Evolutionary conservation across 176 grass and related monocot genomes (phyloP), one percentile per base, ranked within the genome.

Genomic region (Oryza punctata): DNA sequence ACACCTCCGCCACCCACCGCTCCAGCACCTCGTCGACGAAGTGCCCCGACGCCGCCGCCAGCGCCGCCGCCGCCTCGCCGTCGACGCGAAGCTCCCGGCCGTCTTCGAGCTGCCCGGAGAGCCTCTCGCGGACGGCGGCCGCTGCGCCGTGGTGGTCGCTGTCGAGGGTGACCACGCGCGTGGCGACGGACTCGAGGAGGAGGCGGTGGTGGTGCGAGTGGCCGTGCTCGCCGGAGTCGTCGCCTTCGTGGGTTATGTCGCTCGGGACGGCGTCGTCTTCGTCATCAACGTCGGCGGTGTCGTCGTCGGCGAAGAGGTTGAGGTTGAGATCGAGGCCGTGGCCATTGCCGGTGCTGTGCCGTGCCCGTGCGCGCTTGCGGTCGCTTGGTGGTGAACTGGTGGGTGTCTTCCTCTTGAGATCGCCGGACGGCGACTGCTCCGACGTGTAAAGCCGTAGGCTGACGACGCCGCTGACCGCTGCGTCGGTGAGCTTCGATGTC

Each of bases 1-100:
- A 91, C 84, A 98, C 85, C 67, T 94, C 92, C 52, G 54, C 88
- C 26, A 74, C 73, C 95, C 95, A 98, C n/a, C 78, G 86, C 52
- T 89, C 91, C 60, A 91, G 73, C 49, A 85, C 84, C 19, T 88
- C 63, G 75, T 90, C 92, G 28, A 85, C 76, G 64, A 90, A 91
- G 25, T 77, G 69, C 11, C 87, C 86, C 29, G 78, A 84, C 41
- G 82, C 90, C 41, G 67, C 49, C 40, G 57, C 52, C 3, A 98
- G 84, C 73, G 75, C 80, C 52, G 84, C 84, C 35, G 67, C 72
- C 0, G 89, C 92, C 40, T 85, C 63, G 21, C 89, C 80, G 26
- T 89, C 82, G 3, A 98, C 35, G 10, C 45, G 71, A 12, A 79
- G 30, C 9, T 47, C 77, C 24, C 44, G 10, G 5, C 50, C 50